phyloP scores from a whole-genome alignment of 768 basidiomycete species.

The Macrolepiota fuliginosa region DNA sequence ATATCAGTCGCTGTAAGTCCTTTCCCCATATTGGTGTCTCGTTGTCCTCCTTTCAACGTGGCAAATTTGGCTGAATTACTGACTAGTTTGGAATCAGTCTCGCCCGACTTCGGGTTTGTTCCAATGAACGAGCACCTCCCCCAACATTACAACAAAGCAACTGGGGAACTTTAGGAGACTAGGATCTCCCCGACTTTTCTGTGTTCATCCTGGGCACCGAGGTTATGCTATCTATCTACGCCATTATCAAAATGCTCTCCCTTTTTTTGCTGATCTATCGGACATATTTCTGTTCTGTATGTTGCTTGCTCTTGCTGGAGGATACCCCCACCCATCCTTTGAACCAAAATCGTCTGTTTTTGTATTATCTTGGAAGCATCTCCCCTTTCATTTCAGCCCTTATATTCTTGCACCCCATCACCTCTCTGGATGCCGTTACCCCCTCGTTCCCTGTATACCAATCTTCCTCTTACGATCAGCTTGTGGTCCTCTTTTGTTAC shows the following conservation, averaged over 20 bases:
- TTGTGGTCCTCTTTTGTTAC: not conserved
- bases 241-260: constrained; percentile 8
- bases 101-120: constrained; percentile 84
- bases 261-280: constrained; percentile 4
- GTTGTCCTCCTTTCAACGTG: constrained; percentile 2
- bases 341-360: constrained; percentile 3
- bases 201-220: not conserved
- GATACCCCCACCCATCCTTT: constrained; percentile 4
- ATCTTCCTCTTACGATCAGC: not conserved
- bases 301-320: constrained; percentile 5
- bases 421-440: not conserved
- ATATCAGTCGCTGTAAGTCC: constrained; percentile 82
- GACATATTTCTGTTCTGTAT: constrained; percentile 4
- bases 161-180: constrained; percentile 42
- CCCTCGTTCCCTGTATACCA: constrained; percentile 10
- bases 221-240: not conserved
- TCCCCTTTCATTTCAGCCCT: not conserved
- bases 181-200: not conserved
- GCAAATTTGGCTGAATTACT: constrained; percentile 14
- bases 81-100: constrained; percentile 39
- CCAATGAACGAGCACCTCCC: constrained; percentile 77
- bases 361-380: constrained; percentile 11
- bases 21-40: not conserved
- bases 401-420: not conserved
- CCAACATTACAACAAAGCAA: constrained; percentile 57